Evolutionary conservation across 306 rosid genomes (phyloP).

Genomic region (Boehmeria nivea): DNA sequence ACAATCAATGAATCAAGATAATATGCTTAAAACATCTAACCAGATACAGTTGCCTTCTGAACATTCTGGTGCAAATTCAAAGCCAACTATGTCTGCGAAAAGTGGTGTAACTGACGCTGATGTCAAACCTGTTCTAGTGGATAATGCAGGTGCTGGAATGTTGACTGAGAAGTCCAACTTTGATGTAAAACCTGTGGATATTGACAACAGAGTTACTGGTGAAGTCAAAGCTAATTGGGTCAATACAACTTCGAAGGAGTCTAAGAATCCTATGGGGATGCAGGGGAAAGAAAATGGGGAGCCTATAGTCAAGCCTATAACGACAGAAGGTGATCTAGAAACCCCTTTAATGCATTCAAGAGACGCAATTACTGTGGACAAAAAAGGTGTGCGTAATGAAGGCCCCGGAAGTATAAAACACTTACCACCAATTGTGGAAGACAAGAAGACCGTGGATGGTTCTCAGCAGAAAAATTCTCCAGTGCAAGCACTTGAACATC

Average conservation of each 20-base stretch:
- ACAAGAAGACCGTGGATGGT: conserved; percentile 42
- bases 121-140: too few relatives aligned
- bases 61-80: conserved; percentile 27
- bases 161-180: too few relatives aligned
- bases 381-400: conserved; percentile 27
- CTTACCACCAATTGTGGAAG: conserved; percentile 20
- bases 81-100: conserved; percentile 27
- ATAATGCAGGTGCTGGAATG: too few relatives aligned
- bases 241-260: conserved; percentile 4
- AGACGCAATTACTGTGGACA: conserved; percentile 26
- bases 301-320: conserved; percentile 38
- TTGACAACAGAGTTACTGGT: not conserved
- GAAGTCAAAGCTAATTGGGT: conserved; percentile 30
- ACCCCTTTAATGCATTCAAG: conserved; percentile 28
- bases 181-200: too few relatives aligned
- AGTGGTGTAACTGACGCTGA: conserved; percentile 9
- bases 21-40: conserved; percentile 34
- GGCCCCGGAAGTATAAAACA: conserved; percentile 26
- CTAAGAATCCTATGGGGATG: conserved; percentile 7
- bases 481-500: conserved; percentile 27
- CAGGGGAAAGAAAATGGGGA: not conserved
- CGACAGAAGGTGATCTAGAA: conserved; percentile 39
- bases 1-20: conserved; percentile 41
- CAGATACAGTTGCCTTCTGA: conserved; percentile 38
- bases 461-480: conserved; percentile 25